Percentiles rank a stretch among this genome's conserved stretches.
Evolutionary conservation across 2,329 filamentous ascomycete genomes (phyloP).

Genomic region (Stagonosporopsis chrysanthemi): DNA sequence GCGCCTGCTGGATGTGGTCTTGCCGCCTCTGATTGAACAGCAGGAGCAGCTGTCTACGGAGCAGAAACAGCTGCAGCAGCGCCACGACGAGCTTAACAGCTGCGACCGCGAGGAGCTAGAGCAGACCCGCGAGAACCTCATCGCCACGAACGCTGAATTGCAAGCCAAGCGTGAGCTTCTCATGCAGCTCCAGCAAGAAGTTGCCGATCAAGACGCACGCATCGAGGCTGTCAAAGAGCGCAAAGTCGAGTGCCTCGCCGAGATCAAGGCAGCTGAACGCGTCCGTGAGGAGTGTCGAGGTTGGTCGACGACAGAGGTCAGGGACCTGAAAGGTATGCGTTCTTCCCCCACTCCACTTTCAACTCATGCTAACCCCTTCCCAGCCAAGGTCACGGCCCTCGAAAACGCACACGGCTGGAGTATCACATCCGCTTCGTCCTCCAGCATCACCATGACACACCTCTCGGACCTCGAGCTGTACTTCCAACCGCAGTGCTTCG

Average conservation of each 20-base stretch:
- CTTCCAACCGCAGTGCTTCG: slow-evolving; percentile 72
- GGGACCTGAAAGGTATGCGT: slow-evolving; percentile 73
- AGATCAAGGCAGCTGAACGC: slow-evolving; percentile 83
- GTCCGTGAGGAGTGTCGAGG: slow-evolving; percentile 87
- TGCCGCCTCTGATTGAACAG: slow-evolving; percentile 71
- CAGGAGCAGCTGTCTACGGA: slow-evolving; percentile 70
- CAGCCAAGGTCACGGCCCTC: slow-evolving; percentile 70
- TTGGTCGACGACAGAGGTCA: slow-evolving; percentile 85
- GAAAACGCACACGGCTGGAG: slow-evolving; percentile 75
- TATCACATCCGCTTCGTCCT: slow-evolving; percentile 67
- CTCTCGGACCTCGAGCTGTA: slow-evolving; percentile 74
- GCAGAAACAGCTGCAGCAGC: slow-evolving; percentile 70
- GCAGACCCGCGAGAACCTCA: slow-evolving; percentile 73
- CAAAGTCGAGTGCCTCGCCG: slow-evolving; percentile 73
- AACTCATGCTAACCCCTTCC: slow-evolving; percentile 48
- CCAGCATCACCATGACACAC: slow-evolving; percentile 75
- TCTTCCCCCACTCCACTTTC: background rate
- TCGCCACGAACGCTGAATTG: slow-evolving; percentile 70
- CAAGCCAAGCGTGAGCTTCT: slow-evolving; percentile 73
- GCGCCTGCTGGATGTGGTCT: slow-evolving; percentile 68
- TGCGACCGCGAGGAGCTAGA: slow-evolving; percentile 83
- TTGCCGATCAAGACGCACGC: slow-evolving; percentile 70
- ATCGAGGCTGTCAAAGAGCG: slow-evolving; percentile 69
- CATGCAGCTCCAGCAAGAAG: slow-evolving; percentile 69
- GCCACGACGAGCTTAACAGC: slow-evolving; percentile 76